Evolutionary conservation across 148 eudicot species (phyloP).

Genomic region (Fagopyrum esculentum): DNA sequence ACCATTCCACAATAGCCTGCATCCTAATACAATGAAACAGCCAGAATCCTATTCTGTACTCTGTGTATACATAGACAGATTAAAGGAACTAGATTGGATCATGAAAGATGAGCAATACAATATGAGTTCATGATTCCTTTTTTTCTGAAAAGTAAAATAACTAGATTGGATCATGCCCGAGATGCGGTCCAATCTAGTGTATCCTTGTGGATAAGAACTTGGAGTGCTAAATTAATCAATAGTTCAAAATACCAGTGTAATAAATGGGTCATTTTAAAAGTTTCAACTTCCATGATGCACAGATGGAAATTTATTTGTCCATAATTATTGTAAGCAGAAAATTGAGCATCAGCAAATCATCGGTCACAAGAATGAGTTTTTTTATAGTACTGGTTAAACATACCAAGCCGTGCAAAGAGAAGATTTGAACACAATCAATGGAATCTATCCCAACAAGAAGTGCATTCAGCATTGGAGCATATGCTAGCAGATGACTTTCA

Average conservation of each 20-base stretch:
- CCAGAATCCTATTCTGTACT: too few species aligned
- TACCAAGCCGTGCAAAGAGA: constrained; percentile 94
- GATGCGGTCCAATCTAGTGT: too few species aligned
- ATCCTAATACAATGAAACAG: too few species aligned
- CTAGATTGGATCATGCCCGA: too few species aligned
- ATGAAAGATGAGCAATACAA: too few species aligned
- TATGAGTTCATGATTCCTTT: too few species aligned
- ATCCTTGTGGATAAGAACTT: too few species aligned
- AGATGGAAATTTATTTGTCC: neutral
- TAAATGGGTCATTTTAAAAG: neutral
- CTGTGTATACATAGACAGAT: too few species aligned
- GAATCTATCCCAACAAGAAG: constrained; percentile 83
- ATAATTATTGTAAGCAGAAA: neutral
- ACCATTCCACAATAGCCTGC: too few species aligned
- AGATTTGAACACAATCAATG: constrained; percentile 86
- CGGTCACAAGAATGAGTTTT: neutral
- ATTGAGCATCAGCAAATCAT: neutral
- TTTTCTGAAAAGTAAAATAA: too few species aligned
- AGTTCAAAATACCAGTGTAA: neutral
- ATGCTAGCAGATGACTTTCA: constrained; percentile 66
- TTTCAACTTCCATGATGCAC: neutral
- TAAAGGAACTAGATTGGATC: too few species aligned
- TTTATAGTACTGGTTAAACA: constrained; percentile 19
- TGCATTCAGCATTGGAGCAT: constrained; percentile 84
- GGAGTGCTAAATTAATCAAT: too few species aligned